Percentiles rank a stretch among this genome's conserved stretches.
These are phyloP conservation scores for Pichia sp. DNA, from an alignment of 1,139 yeast genomes.

Conservation along the genomic window DNA sequence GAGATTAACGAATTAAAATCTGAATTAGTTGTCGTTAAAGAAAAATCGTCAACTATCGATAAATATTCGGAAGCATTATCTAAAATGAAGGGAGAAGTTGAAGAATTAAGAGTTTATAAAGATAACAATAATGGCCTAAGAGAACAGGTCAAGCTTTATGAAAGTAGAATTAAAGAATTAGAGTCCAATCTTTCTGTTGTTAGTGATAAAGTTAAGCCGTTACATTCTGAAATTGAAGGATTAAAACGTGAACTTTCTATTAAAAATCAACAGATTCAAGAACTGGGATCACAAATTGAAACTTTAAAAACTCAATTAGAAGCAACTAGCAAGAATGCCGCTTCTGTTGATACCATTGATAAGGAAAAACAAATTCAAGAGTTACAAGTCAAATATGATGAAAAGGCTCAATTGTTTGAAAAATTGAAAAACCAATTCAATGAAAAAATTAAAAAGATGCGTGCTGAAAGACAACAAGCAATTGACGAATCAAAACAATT, in stretches of 20 bases:
- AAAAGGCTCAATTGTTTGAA: constrained; percentile 17
- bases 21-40: constrained; percentile 37
- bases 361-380: constrained; percentile 7
- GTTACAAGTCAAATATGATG: constrained; percentile 11
- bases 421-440: constrained; percentile 27
- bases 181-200: constrained; percentile 33
- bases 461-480: constrained; percentile 21
- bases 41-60: constrained; percentile 36
- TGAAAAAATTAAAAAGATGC: constrained; percentile 25
- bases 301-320: constrained; percentile 34
- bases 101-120: constrained; percentile 62
- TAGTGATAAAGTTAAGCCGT: constrained; percentile 28
- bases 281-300: constrained; percentile 25
- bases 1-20: constrained; percentile 43
- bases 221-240: constrained; percentile 31
- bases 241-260: constrained; percentile 36
- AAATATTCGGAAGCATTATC: constrained; percentile 43
- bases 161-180: constrained; percentile 30
- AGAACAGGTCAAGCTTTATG: constrained; percentile 39
- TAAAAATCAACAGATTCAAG: constrained; percentile 35
- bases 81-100: constrained; percentile 53
- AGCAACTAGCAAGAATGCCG: background rate
- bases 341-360: background rate
- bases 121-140: constrained; percentile 71
- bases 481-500: constrained; percentile 19